Evolutionary conservation across 108 stramenopile species (phyloP).

Genomic region (Tribonema minus): DNA sequence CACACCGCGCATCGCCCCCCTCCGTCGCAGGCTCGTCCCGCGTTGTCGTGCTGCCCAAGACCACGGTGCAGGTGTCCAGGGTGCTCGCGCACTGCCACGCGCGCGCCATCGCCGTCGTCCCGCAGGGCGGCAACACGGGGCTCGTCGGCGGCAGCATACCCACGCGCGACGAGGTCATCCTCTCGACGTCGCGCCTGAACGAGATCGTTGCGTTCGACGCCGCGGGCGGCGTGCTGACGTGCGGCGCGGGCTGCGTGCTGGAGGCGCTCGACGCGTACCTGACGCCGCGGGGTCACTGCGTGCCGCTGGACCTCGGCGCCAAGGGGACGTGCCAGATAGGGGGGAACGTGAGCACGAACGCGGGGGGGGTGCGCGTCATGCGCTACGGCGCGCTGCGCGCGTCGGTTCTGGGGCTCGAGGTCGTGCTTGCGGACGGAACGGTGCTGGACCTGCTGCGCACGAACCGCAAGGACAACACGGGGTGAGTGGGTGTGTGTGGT

Average conservation of each 20-base stretch:
- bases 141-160: slow-evolving; percentile 87
- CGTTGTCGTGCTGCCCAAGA: slow-evolving; percentile 47
- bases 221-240: slow-evolving; percentile 66
- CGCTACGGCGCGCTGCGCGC: slow-evolving; percentile 78
- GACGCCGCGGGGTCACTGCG: slow-evolving; percentile 54
- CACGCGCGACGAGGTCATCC: slow-evolving; percentile 68
- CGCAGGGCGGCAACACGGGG: slow-evolving; percentile 93
- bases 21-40: slow-evolving; percentile 5
- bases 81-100: slow-evolving; percentile 78
- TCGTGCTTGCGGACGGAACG: slow-evolving; percentile 75
- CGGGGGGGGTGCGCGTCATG: slow-evolving; percentile 77
- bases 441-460: slow-evolving; percentile 69
- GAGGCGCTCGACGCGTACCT: slow-evolving; percentile 72
- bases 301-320: slow-evolving; percentile 90
- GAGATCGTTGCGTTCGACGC: slow-evolving; percentile 65
- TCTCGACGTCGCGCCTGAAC: slow-evolving; percentile 73
- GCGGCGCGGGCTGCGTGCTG: slow-evolving; percentile 85
- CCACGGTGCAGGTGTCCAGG: slow-evolving; percentile 64
- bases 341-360: slow-evolving; percentile 90
- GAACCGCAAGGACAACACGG: slow-evolving; percentile 87
- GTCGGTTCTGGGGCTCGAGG: slow-evolving; percentile 82
- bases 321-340: slow-evolving; percentile 94
- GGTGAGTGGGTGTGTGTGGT: too few species aligned
- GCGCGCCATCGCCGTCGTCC: slow-evolving; percentile 69
- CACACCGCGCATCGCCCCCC: too few species aligned